phyloP scores from a whole-genome alignment of 805 yeast species.

The Ogataea pini region DNA sequence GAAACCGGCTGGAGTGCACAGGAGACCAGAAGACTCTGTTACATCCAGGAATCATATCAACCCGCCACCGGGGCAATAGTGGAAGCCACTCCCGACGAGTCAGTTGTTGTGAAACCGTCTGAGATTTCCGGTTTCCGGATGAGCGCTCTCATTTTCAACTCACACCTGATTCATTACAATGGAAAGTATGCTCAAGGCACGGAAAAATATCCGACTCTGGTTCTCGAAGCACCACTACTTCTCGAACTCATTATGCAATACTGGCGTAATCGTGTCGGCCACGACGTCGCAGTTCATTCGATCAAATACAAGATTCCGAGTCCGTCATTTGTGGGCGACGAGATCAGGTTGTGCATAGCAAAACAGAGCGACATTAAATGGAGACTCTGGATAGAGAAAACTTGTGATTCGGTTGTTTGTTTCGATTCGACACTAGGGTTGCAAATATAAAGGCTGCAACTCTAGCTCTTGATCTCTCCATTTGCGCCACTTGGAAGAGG shows the following conservation, averaged over 20 bases:
- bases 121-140: slow-evolving; percentile 55
- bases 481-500: slow-evolving; percentile 42
- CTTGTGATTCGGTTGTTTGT: slow-evolving; percentile 11
- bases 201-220: slow-evolving; percentile 62
- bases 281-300: slow-evolving; percentile 21
- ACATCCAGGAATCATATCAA: slow-evolving; percentile 46
- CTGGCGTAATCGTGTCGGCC: slow-evolving; percentile 21
- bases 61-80: background rate
- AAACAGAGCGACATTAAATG: slow-evolving; percentile 10
- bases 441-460: slow-evolving; percentile 15
- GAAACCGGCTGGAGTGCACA: slow-evolving; percentile 30
- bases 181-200: slow-evolving; percentile 45
- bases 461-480: slow-evolving; percentile 40
- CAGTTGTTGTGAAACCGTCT: slow-evolving; percentile 39
- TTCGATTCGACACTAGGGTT: slow-evolving; percentile 22
- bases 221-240: slow-evolving; percentile 83
- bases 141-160: slow-evolving; percentile 76
- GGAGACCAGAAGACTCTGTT: slow-evolving; percentile 64
- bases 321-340: slow-evolving; percentile 50
- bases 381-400: slow-evolving; percentile 33
- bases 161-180: slow-evolving; percentile 84
- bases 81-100: slow-evolving; percentile 21
- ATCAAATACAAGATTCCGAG: slow-evolving; percentile 50
- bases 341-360: slow-evolving; percentile 30
- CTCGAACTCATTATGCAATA: slow-evolving; percentile 61